Conservation (phyloP, 2,329 filamentous ascomycete genomes). For the Cytospora paraplurivora region DNA sequence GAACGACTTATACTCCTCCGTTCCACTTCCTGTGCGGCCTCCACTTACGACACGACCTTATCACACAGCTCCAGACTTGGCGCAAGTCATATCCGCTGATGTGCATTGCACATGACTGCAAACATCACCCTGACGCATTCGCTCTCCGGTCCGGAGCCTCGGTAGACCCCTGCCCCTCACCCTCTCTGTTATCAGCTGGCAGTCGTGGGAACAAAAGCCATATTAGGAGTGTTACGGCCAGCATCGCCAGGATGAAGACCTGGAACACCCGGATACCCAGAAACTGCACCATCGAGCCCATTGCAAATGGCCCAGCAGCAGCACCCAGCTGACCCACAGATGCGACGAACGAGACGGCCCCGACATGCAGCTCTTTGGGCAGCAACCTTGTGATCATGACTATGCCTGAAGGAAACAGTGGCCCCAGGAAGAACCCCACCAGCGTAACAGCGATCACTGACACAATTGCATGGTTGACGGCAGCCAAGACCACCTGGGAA, state of each 20-base stretch:
- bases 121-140: background rate
- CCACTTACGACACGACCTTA: no score
- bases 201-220: slow-evolving; percentile 40
- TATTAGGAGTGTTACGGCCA: slow-evolving; percentile 27
- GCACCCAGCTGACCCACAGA: slow-evolving; percentile 48
- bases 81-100: no score
- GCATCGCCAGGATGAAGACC: slow-evolving; percentile 34
- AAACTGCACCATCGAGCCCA: slow-evolving; percentile 44
- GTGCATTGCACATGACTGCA: no score
- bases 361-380: slow-evolving; percentile 44
- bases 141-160: background rate
- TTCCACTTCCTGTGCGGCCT: no score
- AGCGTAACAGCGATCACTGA: slow-evolving; percentile 38
- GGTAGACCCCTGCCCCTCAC: background rate
- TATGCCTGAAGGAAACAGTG: slow-evolving; percentile 46
- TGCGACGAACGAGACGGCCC: slow-evolving; percentile 47
- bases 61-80: no score
- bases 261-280: slow-evolving; percentile 44
- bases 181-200: slow-evolving; percentile 45
- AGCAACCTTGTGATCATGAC: slow-evolving; percentile 42
- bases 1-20: no score
- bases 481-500: slow-evolving; percentile 31
- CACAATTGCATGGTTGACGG: slow-evolving; percentile 29
- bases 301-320: slow-evolving; percentile 45
- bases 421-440: slow-evolving; percentile 45